Base-by-base conservation (phyloP, 495 filamentous ascomycete species). In the Amphirosellinia nigrospora region DNA sequence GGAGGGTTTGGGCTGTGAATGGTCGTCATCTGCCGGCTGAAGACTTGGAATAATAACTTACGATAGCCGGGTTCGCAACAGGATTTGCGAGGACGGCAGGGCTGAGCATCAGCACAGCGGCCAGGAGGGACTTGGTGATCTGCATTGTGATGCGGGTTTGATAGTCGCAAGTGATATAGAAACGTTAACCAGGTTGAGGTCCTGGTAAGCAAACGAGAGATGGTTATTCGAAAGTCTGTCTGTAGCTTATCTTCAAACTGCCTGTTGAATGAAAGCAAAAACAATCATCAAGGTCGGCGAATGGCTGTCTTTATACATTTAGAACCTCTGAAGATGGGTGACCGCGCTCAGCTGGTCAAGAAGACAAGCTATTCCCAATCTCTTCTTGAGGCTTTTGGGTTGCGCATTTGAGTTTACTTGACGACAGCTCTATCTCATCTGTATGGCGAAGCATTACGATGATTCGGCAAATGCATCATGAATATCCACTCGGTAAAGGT, bases 111-210 rank as follows among this genome's bases (percentile, higher is more conserved):
- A 78, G 72, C 46, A 68, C 68, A 19, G 65, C 74, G 39, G 76
- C 76, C 30, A 78, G 55, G 28, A 78, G 63, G 16, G 76, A 72
- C 19, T 76, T 74, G 28, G 67, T 60, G 32, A 76, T 34, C 55
- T 74, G 74, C 76, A 78, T 78, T 3, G 16, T 66, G 53, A 39
- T 26, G 23, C 21, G 21, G 13, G 56, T 23, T 2, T 15, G 1
- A 38, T 39, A 2, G 58, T 71, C 3, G 1, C 43, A 50, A 28
- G 23, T 59, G 15, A 21, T 7, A 4, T 11, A 5, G 13, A 9
- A 16, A 21, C 6, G n/a, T 60, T 52, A 61, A 61, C 1, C 16
- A 16, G 55, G 19, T 43, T 43, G n/a, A 55, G 41, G n/a, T 9
- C 11, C 2, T 60, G 48, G 2, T 16, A 4, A 59, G 21, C 19